These are phyloP conservation scores for Trichoderma reesei DNA, from an alignment of 495 filamentous ascomycete genomes.

Conservation along the genomic window DNA sequence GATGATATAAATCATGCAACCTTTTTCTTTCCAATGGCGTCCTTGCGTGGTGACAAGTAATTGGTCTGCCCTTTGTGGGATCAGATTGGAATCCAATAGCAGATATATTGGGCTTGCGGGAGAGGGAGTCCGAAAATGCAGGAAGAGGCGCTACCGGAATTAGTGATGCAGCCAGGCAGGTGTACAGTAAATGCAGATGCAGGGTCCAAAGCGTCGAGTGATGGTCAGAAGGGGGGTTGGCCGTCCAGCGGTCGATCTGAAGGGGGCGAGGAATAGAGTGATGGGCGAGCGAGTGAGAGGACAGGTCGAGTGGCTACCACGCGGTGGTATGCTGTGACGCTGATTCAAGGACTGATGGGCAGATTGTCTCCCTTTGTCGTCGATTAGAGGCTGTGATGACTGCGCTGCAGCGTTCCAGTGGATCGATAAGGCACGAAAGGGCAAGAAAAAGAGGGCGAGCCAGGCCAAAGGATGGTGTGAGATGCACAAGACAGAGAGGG, in stretches of 20 bases:
- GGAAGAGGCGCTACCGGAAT: not conserved
- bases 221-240: not conserved
- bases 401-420: not conserved
- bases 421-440: not conserved
- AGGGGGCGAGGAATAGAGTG: too few species aligned
- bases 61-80: not conserved
- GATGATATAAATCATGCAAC: not conserved
- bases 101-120: not conserved
- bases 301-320: not conserved
- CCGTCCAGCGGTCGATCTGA: slow-evolving; percentile 6
- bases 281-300: too few species aligned
- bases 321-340: not conserved
- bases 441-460: not conserved
- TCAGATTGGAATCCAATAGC: slow-evolving; percentile 4
- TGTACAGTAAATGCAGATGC: too few species aligned
- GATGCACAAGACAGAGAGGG: not conserved
- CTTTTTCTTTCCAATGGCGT: not conserved
- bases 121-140: not conserved
- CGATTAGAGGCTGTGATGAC: not conserved
- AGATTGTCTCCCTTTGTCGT: not conserved
- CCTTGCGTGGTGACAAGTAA: not conserved
- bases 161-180: not conserved
- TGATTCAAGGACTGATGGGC: not conserved
- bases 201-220: not conserved
- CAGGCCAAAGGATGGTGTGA: not conserved